phyloP scores from a whole-genome alignment of 2,329 filamentous ascomycete species.

The Geosmithia putterillii region DNA sequence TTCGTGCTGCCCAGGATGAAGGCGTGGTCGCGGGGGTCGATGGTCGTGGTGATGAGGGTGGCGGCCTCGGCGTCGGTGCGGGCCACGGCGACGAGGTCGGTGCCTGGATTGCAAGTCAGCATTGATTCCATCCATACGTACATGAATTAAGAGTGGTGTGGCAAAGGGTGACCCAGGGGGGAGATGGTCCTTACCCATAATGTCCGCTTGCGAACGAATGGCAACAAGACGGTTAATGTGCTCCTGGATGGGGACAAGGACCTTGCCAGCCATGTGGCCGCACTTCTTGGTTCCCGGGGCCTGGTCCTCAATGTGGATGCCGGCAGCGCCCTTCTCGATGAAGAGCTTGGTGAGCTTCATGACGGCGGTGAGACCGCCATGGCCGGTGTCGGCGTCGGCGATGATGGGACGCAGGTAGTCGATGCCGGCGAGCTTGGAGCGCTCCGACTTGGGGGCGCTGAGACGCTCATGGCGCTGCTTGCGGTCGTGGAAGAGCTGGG shows the following conservation, averaged over 20 bases:
- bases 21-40: conserved; percentile 87
- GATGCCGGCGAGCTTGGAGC: conserved; percentile 61
- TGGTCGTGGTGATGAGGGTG: conserved; percentile 91
- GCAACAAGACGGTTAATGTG: conserved; percentile 97
- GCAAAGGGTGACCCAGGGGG: not conserved
- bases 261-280: conserved; percentile 98
- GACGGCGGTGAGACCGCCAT: conserved; percentile 92
- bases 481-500: conserved; percentile 97
- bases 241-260: conserved; percentile 90
- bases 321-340: conserved; percentile 88
- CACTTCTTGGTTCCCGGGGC: conserved; percentile 99
- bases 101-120: conserved; percentile 32
- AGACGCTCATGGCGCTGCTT: conserved; percentile 96
- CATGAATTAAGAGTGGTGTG: not conserved
- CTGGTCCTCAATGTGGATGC: conserved; percentile 98
- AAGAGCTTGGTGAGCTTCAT: conserved; percentile 99
- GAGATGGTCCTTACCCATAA: conserved; percentile 65
- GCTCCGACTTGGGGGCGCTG: conserved; percentile 61
- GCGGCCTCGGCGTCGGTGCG: conserved; percentile 96
- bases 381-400: conserved; percentile 93
- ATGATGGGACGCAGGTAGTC: conserved; percentile 95
- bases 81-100: conserved; percentile 80
- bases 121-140: not conserved
- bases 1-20: conserved; percentile 91
- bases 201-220: conserved; percentile 94